Evolutionary conservation across 2,329 filamentous ascomycete genomes (phyloP).

Genomic region (Stachybotrys elegans): DNA sequence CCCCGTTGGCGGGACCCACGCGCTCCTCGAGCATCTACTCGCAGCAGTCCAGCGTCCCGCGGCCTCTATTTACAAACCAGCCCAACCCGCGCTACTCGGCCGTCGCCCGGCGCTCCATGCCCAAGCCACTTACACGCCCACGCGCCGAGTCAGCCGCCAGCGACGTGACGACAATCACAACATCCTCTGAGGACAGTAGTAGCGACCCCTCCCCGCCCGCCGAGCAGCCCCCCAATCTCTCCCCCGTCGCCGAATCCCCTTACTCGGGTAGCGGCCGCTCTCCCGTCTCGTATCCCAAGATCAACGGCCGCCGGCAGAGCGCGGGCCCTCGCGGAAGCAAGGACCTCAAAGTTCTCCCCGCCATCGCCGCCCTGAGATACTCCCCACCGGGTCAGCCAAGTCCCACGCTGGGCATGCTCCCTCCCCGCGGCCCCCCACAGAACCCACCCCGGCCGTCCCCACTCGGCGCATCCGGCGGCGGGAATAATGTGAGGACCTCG

Average conservation of each 20-base stretch:
- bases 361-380: slow-evolving; percentile 15
- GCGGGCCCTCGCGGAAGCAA: not conserved
- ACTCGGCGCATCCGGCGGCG: not conserved
- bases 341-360: not conserved
- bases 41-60: slow-evolving; percentile 15
- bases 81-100: slow-evolving; percentile 11
- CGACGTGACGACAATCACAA: slow-evolving; percentile 26
- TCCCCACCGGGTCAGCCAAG: slow-evolving; percentile 35
- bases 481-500: slow-evolving; percentile 3
- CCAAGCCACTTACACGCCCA: slow-evolving; percentile 15
- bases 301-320: slow-evolving; percentile 8
- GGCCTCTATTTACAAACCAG: slow-evolving; percentile 18
- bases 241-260: slow-evolving; percentile 46
- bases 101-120: slow-evolving; percentile 11
- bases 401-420: slow-evolving; percentile 33
- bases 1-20: slow-evolving; percentile 20
- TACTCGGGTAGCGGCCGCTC: slow-evolving; percentile 23
- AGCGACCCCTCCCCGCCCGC: slow-evolving; percentile 13
- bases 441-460: slow-evolving; percentile 4
- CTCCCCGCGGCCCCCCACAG: slow-evolving; percentile 9
- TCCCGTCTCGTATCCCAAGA: slow-evolving; percentile 25
- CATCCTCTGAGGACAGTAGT: slow-evolving; percentile 17
- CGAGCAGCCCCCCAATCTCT: slow-evolving; percentile 28
- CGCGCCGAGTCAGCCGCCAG: slow-evolving; percentile 24
- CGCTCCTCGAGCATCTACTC: slow-evolving; percentile 30